These are phyloP conservation scores for Punctularia strigosozonata DNA, from an alignment of 768 basidiomycete species.

Conservation along the genomic window DNA sequence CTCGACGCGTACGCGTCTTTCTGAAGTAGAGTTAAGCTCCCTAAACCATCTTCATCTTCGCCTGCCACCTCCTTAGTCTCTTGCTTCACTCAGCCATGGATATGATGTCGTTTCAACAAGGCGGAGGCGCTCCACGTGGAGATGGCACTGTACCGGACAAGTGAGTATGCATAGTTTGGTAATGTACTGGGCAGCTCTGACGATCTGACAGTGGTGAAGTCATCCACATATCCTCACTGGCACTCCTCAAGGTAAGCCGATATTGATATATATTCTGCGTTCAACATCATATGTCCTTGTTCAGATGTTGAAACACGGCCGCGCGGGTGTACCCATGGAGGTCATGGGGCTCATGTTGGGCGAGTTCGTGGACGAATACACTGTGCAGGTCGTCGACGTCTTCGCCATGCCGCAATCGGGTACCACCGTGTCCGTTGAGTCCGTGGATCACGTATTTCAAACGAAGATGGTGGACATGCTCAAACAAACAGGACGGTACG, in stretches of 20 bases:
- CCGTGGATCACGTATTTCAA: constrained; percentile 98
- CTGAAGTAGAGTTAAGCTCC: too few relatives aligned
- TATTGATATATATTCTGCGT: constrained; percentile 1
- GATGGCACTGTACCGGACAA: constrained; percentile 65
- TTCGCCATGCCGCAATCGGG: constrained; percentile 99
- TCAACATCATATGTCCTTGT: constrained; percentile 3
- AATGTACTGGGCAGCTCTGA: constrained; percentile 6
- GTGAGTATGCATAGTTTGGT: constrained; percentile 25
- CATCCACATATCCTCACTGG: constrained; percentile 94
- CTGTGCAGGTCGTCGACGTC: constrained; percentile 88
- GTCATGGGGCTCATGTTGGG: constrained; percentile 98
- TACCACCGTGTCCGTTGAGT: constrained; percentile 95
- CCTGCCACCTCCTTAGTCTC: constrained; percentile 1
- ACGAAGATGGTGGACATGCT: constrained; percentile 98
- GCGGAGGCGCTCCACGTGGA: constrained; percentile 10
- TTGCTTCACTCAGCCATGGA: too few relatives aligned
- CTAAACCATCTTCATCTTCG: constrained; percentile 1
- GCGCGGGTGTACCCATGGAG: constrained; percentile 98
- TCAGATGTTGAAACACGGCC: constrained; percentile 98
- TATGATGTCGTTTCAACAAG: too few relatives aligned
- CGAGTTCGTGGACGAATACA: constrained; percentile 97
- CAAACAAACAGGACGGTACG: constrained; percentile 94
- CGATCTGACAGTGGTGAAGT: constrained; percentile 63
- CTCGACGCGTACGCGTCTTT: too few relatives aligned
- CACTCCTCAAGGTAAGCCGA: constrained; percentile 76